Percentiles rank a stretch among this genome's conserved stretches.
phyloP scores from a whole-genome alignment of 495 filamentous ascomycete species.

The Platismatia glauca region DNA sequence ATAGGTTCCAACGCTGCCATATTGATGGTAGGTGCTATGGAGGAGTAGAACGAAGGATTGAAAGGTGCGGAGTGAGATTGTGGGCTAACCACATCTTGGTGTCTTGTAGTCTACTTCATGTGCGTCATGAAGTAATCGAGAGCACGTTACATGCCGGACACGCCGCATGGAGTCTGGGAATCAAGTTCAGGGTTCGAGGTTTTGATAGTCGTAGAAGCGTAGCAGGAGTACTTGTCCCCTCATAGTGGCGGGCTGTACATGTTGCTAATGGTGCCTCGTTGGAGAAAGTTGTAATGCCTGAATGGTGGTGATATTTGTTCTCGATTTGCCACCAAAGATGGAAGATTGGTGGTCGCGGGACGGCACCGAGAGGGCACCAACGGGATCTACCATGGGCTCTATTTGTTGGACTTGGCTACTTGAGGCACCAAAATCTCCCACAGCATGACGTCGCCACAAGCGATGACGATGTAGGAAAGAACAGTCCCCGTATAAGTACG shows the following conservation, averaged over 20 bases:
- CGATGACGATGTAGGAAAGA: neutral
- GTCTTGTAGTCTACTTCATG: neutral
- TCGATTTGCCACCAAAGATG: no score
- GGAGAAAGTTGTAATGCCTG: no score
- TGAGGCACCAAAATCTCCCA: neutral
- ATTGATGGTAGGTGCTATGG: neutral
- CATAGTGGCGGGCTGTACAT: no score
- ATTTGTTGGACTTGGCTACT: no score
- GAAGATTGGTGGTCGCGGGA: no score
- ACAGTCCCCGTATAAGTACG: neutral
- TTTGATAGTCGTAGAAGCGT: neutral
- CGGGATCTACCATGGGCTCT: no score
- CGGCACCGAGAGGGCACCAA: no score
- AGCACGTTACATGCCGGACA: neutral
- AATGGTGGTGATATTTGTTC: no score
- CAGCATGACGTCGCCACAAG: neutral
- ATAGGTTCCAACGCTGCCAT: neutral
- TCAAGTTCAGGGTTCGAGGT: no score
- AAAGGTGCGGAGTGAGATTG: neutral
- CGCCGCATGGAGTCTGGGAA: neutral
- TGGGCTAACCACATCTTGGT: neutral
- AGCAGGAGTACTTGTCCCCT: no score
- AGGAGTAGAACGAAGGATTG: neutral
- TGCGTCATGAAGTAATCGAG: conserved; percentile 1
- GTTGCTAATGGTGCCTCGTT: no score